Evolutionary conservation across 441 rosid species (phyloP).

Genomic region (Theobroma grandiflorum): DNA sequence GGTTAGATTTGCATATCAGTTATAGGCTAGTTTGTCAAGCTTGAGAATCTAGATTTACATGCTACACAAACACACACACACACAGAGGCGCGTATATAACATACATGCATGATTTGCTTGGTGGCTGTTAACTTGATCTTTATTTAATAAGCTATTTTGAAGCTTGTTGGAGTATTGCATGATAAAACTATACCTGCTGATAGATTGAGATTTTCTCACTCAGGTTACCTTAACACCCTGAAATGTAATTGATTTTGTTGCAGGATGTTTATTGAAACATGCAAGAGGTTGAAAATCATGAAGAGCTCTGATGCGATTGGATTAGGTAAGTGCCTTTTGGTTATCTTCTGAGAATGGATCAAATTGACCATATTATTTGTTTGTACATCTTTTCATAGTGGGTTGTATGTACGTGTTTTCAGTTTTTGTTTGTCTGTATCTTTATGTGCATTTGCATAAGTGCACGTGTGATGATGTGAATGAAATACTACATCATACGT

Average conservation of each 20-base stretch:
- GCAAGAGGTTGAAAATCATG: conserved; percentile 90
- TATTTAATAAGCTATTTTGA: neutral
- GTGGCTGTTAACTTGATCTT: neutral
- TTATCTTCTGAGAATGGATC: neutral
- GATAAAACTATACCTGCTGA: neutral
- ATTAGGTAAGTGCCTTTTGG: conserved; percentile 56
- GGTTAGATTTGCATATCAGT: no score
- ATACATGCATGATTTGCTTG: no score
- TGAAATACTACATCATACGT: neutral
- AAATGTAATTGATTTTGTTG: conserved; percentile 27
- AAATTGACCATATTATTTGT: neutral
- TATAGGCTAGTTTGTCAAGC: no score
- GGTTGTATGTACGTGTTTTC: neutral
- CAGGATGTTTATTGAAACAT: conserved; percentile 88
- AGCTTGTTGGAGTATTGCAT: neutral
- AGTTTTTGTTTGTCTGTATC: neutral
- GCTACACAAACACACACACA: no score
- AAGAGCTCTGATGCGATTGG: conserved; percentile 93
- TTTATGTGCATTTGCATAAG: neutral
- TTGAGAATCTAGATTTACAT: no score
- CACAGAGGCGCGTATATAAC: no score
- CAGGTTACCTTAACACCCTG: neutral
- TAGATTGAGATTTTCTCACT: conserved; percentile 15
- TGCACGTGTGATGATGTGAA: neutral
- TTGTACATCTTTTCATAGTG: neutral